Base-by-base conservation (phyloP, 2,329 filamentous ascomycete species). In the Hyphodiscus sp. region DNA sequence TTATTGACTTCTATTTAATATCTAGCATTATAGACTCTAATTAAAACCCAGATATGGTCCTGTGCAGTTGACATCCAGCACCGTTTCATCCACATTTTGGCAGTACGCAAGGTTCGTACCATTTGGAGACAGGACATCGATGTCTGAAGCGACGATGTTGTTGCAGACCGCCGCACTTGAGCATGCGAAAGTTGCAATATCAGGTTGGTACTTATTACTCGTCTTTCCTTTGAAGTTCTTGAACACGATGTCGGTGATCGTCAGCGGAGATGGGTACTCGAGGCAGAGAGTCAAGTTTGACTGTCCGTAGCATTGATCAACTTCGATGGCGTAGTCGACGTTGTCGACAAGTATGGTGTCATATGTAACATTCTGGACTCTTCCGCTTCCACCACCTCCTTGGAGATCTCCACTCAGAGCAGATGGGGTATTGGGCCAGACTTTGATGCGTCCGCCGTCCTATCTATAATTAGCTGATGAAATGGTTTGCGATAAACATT, bases 371-470 rank as follows among this genome's bases (percentile, higher is more conserved):
- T 88, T 88, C 53, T 74, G 75, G 46, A 88, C 84, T 41, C 73
- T 71, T 23, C 85, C 81, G 0, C 68, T 67, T 18, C 83, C 83
- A 18, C 83, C 84, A n/a, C 84, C 83, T 7, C 84, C 85, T 61
- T 82, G 79, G 0, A 86, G 74, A 52, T 83, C 79, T 18, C 76
- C 79, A 18, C 79, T 79, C 3, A 85, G 69, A 0, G 76, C 75
- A 1, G 78, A 75, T 3, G 74, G 62, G 2, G 62, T 53, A 51
- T 66, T 64, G 26, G 85, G 83, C 85, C 85, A 89, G 52, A 87
- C 84, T 69, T 89, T 89, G 71, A 89, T 87, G 55, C 85, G 80
- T 0, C 85, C 85, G 29, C 82, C 84, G 58, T 87, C 81, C 50
- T 78, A 72, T 2, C 64, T 65, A 69, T 70, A 67, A 51, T 45